Percentiles rank a stretch among this genome's conserved stretches.
Evolutionary conservation across 2,329 filamentous ascomycete genomes (phyloP).

Genomic region (Penicillium sp.): DNA sequence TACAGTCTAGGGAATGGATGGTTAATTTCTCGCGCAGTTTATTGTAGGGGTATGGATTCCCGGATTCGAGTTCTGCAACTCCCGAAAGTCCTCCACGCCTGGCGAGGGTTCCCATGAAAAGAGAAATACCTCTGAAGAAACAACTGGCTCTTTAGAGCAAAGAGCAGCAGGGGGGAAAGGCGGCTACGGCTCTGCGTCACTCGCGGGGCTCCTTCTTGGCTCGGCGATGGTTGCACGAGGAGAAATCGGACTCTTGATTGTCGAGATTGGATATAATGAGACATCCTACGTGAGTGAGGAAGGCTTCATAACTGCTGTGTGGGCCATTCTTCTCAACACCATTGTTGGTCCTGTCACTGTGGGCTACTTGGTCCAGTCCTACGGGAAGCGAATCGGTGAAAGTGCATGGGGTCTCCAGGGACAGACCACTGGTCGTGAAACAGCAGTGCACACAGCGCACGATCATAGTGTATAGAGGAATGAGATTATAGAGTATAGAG

Average conservation of each 20-base stretch:
- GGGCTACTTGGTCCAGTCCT: conserved; percentile 24
- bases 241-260: conserved; percentile 32
- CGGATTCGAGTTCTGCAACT: conserved; percentile 11
- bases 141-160: neutral
- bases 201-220: conserved; percentile 26
- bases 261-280: conserved; percentile 32
- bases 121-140: neutral
- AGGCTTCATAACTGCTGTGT: conserved; percentile 23
- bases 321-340: conserved; percentile 33
- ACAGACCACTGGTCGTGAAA: neutral
- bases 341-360: conserved; percentile 30
- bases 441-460: neutral
- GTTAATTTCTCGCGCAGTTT: conserved; percentile 13
- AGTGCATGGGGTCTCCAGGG: conserved; percentile 28
- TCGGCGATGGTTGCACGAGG: conserved; percentile 34
- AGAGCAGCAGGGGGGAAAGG: neutral
- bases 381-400: conserved; percentile 20
- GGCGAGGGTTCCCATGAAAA: neutral
- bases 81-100: neutral
- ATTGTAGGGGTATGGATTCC: conserved; percentile 30
- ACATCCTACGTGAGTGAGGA: conserved; percentile 21
- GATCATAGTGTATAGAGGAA: neutral
- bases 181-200: conserved; percentile 13
- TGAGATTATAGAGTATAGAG: neutral
- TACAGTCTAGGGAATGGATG: too few relatives aligned